A percentile compares a stretch with the other conserved stretches of the same genome.
Evolutionary conservation across 139 green algal genomes (phyloP).

Genomic region (Desmodesmus armatus): DNA sequence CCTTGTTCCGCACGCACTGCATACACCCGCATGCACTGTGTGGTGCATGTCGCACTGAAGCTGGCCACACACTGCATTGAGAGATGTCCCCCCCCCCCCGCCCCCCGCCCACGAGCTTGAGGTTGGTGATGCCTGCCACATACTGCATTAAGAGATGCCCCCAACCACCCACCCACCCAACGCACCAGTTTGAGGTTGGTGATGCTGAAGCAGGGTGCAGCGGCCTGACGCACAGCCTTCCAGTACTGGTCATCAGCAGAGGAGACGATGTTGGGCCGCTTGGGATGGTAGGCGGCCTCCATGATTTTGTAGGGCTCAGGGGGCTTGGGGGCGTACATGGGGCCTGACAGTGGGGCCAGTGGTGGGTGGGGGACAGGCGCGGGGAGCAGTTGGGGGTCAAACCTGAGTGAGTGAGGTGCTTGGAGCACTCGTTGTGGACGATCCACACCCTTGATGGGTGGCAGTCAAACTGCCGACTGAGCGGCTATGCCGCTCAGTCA

Average conservation of each 20-base stretch:
- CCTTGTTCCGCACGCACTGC: too few species aligned
- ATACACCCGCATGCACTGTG: too few species aligned
- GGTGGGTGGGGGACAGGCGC: not conserved
- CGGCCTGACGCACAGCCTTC: conserved; percentile 39
- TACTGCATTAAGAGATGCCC: too few species aligned
- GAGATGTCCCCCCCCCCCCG: too few species aligned
- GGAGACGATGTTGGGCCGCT: conserved; percentile 5
- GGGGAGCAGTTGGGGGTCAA: too few species aligned
- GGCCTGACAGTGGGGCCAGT: not conserved
- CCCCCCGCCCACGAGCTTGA: too few species aligned
- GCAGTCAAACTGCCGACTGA: too few species aligned
- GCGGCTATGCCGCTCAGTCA: not conserved
- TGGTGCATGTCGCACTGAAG: too few species aligned
- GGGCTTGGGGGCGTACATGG: conserved; percentile 28
- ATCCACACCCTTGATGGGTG: too few species aligned
- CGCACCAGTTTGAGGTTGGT: conserved; percentile 37
- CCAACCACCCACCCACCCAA: too few species aligned
- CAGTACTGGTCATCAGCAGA: conserved; percentile 7
- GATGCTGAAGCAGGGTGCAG: conserved; percentile 44
- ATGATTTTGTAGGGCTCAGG: conserved; percentile 5
- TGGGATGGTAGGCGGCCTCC: not conserved
- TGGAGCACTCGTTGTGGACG: not conserved
- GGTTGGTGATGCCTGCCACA: too few species aligned
- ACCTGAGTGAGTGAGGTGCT: not conserved
- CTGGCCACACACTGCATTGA: too few species aligned